phyloP scores from a whole-genome alignment of 345 rosid species.

The Physaria fendleri region DNA sequence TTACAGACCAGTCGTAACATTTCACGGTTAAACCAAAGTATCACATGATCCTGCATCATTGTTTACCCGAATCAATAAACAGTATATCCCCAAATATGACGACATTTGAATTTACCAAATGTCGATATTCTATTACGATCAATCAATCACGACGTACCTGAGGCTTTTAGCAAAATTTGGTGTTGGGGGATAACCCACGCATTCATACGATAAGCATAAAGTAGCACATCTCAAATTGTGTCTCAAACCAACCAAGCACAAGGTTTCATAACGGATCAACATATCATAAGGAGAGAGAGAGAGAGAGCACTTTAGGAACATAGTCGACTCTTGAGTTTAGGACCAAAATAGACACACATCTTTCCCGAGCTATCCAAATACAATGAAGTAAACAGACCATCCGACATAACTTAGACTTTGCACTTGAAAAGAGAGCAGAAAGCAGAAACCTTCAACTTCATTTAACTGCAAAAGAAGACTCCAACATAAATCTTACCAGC shows the following conservation, averaged over 20 bases:
- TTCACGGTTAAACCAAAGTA: constrained; percentile 21
- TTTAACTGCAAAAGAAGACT: constrained; percentile 7
- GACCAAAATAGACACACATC: constrained; percentile 26
- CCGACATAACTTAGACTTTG: constrained; percentile 10
- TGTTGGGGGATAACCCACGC: constrained; percentile 19
- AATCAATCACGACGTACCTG: constrained; percentile 28
- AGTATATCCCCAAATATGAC: constrained; percentile 12
- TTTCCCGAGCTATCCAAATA: constrained; percentile 28
- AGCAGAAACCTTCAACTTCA: constrained; percentile 20
- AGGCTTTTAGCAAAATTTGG: constrained; percentile 20
- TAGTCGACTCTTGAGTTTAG: constrained; percentile 29
- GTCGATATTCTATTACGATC: constrained; percentile 12
- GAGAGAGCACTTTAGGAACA: constrained; percentile 32
- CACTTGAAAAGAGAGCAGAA: neutral
- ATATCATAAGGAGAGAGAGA: constrained; percentile 36
- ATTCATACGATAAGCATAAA: constrained; percentile 35
- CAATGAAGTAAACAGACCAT: constrained; percentile 22
- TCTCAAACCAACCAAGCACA: constrained; percentile 35
- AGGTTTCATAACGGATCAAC: constrained; percentile 32
- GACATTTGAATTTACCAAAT: constrained; percentile 27
- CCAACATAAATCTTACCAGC: neutral
- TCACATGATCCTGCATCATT: constrained; percentile 31
- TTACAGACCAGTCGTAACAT: constrained; percentile 11
- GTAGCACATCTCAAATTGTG: constrained; percentile 35
- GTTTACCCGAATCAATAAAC: constrained; percentile 19